A percentile compares a stretch with the other conserved stretches of the same genome.
These are phyloP conservation scores for Peronospora belbahrii DNA, from an alignment of 352 stramenopile genomes.

Conservation along the genomic window DNA sequence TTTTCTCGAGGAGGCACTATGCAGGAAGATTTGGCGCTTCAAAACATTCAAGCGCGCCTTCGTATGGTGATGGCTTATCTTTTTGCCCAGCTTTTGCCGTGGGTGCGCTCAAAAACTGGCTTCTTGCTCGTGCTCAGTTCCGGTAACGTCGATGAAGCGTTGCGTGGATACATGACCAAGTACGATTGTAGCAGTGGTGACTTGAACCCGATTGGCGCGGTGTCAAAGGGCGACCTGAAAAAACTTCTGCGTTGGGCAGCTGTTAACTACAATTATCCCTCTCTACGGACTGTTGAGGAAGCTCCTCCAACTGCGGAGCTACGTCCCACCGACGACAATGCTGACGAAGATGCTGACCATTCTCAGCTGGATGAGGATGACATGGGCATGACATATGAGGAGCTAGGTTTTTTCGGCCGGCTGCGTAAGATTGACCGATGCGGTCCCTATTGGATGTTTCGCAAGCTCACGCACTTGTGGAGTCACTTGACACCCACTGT, in stretches of 20 bases:
- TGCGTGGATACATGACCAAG: constrained; percentile 99
- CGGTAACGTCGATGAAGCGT: constrained; percentile 97
- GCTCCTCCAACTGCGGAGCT: constrained; percentile 95
- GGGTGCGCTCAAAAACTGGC: constrained; percentile 89
- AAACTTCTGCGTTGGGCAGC: constrained; percentile 92
- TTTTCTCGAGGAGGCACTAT: constrained; percentile 83
- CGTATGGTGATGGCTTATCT: constrained; percentile 98
- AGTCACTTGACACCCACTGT: constrained; percentile 65
- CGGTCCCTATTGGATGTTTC: constrained; percentile 93
- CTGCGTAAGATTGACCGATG: constrained; percentile 94
- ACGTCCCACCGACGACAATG: constrained; percentile 80
- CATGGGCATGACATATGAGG: constrained; percentile 99
- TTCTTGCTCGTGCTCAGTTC: constrained; percentile 98
- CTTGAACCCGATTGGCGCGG: constrained; percentile 97
- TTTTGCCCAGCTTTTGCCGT: constrained; percentile 96
- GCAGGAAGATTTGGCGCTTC: constrained; percentile 94
- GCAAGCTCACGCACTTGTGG: constrained; percentile 84
- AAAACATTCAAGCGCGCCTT: constrained; percentile 98
- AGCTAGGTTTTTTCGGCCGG: constrained; percentile 93
- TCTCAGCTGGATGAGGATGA: constrained; percentile 97
- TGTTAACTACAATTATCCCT: constrained; percentile 85
- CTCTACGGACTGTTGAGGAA: constrained; percentile 88
- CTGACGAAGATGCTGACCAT: constrained; percentile 67
- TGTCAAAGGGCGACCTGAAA: constrained; percentile 95
- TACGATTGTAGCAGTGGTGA: constrained; percentile 98